Percentiles rank a stretch among this genome's conserved stretches.
Conservation (phyloP, 805 yeast genomes). For the Candida quercuum region DNA sequence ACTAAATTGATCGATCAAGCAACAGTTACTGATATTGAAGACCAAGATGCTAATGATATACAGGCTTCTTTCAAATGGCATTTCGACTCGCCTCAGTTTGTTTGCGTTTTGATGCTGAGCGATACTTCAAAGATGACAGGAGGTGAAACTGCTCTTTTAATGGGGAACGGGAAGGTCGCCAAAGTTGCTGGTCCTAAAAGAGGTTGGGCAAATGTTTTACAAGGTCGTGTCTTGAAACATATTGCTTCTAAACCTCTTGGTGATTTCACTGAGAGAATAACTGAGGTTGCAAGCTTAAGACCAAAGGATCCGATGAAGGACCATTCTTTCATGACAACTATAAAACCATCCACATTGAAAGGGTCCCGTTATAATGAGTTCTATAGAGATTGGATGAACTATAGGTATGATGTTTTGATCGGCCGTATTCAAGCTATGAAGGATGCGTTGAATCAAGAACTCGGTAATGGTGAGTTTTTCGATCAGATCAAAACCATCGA, state of each 20-base stretch:
- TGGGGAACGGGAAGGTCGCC: slow-evolving; percentile 19
- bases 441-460: slow-evolving; percentile 18
- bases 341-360: slow-evolving; percentile 33
- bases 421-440: slow-evolving; percentile 27
- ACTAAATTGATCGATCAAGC: slow-evolving; percentile 7
- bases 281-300: slow-evolving; percentile 37
- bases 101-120: slow-evolving; percentile 57
- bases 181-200: slow-evolving; percentile 34
- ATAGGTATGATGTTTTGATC: slow-evolving; percentile 30
- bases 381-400: slow-evolving; percentile 35
- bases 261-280: slow-evolving; percentile 33
- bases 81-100: slow-evolving; percentile 57
- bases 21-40: slow-evolving; percentile 4
- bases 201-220: slow-evolving; percentile 47
- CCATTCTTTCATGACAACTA: slow-evolving; percentile 37
- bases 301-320: slow-evolving; percentile 33
- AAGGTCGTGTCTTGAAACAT: slow-evolving; percentile 41
- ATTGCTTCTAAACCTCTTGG: slow-evolving; percentile 41
- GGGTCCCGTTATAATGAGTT: slow-evolving; percentile 33
- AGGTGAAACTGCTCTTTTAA: slow-evolving; percentile 52
- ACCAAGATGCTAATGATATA: slow-evolving; percentile 20
- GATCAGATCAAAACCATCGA: slow-evolving; percentile 32
- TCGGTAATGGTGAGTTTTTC: slow-evolving; percentile 25
- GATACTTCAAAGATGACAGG: slow-evolving; percentile 56
- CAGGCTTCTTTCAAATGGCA: slow-evolving; percentile 63